Conservation (phyloP, 768 basidiomycete species). For the Lentinula aciculospora region DNA sequence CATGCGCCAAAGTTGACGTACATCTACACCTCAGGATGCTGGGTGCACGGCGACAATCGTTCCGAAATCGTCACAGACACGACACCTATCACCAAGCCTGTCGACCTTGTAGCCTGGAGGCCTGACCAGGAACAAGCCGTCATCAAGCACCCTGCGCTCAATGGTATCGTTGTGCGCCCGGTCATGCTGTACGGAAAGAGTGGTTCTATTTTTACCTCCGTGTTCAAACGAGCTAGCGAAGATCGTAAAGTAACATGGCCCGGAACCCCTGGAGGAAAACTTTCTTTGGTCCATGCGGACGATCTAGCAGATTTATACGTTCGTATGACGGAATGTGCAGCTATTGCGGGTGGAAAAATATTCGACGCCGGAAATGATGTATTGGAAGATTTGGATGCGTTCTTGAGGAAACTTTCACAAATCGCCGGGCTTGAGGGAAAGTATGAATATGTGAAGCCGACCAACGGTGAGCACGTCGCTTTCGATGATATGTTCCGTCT, state of each 20-base stretch:
- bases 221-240: conserved; percentile 21
- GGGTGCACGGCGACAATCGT: conserved; percentile 36
- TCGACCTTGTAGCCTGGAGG: conserved; percentile 25
- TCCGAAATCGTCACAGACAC: conserved; percentile 25
- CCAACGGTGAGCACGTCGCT: conserved; percentile 24
- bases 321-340: conserved; percentile 31
- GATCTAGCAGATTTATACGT: conserved; percentile 41
- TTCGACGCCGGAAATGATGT: conserved; percentile 35
- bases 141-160: conserved; percentile 20
- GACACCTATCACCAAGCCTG: conserved; percentile 21
- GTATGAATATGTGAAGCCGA: conserved; percentile 27
- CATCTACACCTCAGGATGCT: conserved; percentile 40
- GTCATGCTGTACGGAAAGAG: conserved; percentile 36
- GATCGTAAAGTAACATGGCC: conserved; percentile 25
- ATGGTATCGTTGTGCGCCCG: conserved; percentile 42
- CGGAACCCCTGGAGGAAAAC: conserved; percentile 28
- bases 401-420: conserved; percentile 30
- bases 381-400: conserved; percentile 34
- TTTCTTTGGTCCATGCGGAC: conserved; percentile 32
- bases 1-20: conserved; percentile 33
- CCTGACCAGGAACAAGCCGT: conserved; percentile 26
- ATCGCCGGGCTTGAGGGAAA: conserved; percentile 29
- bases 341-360: conserved; percentile 28
- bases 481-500: not conserved
- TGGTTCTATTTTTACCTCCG: conserved; percentile 25